Evolutionary conservation across 176 grass and related monocot species (phyloP).

Genomic region (Themeda triandra): DNA sequence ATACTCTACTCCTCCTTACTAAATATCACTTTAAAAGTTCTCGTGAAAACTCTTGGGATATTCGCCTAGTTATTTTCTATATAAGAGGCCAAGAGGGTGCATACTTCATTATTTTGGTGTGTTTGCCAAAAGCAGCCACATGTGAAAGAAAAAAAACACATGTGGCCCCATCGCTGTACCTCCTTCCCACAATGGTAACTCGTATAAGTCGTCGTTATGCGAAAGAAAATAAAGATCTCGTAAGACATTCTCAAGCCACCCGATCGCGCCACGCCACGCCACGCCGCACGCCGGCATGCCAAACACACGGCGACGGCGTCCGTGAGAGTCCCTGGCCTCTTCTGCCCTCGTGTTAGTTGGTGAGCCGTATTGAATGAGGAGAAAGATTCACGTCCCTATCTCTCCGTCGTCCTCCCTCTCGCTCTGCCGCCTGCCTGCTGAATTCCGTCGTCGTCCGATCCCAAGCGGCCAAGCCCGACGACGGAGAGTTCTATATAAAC

Average conservation of each 20-base stretch:
- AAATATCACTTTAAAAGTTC: too few relatives aligned
- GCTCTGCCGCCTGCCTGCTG: background rate
- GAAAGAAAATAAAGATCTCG: background rate
- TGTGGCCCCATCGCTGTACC: too few relatives aligned
- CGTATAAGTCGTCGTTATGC: background rate
- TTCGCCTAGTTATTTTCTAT: too few relatives aligned
- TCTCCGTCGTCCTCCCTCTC: background rate
- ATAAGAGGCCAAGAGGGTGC: too few relatives aligned
- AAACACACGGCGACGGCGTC: background rate
- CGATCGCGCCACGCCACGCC: too few relatives aligned
- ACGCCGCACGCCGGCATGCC: background rate
- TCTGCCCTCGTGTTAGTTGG: background rate
- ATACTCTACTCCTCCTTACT: too few relatives aligned
- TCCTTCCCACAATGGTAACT: too few relatives aligned
- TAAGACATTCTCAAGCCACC: background rate
- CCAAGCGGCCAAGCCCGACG: background rate
- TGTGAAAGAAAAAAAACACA: too few relatives aligned
- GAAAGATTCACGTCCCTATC: background rate
- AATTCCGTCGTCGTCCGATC: background rate
- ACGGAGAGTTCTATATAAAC: conserved; percentile 23
- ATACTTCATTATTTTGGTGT: too few relatives aligned
- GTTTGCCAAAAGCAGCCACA: too few relatives aligned
- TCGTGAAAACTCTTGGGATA: too few relatives aligned
- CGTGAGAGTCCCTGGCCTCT: conserved; percentile 6
- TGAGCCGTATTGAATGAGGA: conserved; percentile 8